Base-by-base conservation (phyloP, 345 rosid species). In the Eutrema heterophyllum region DNA sequence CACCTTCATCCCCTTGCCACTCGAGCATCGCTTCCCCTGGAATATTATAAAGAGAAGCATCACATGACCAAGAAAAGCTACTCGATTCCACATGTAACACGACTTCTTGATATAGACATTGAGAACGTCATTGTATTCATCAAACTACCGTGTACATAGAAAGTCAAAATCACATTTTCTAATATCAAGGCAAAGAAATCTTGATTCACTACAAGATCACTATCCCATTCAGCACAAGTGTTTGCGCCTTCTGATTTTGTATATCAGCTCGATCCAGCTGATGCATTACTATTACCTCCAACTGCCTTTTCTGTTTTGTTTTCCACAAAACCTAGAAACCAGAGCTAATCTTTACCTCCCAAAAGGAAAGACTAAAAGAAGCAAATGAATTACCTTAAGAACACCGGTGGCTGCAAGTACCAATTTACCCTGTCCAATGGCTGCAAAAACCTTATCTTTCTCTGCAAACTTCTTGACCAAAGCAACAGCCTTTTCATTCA, bases 361-460 rank as follows among this genome's bases (percentile, higher is more conserved):
- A n/a, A n/a, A n/a, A n/a, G n/a, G n/a, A n/a, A 45, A 32, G 13
- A 26, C 35, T 39, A 29, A 13, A 45, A 63, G 15, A 54, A 32
- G 5, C 6, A 18, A 43, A 72, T 40, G 55, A 5, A 33, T 65
- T 48, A 81, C 87, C 87, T 81, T 76, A 13, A 85, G 77, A 56
- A 72, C 32, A 43, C 80, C 78, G 21, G 83, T 80, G 66, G 84
- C 82, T 51, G 84, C 84, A 24, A 85, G 75, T 2, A 82, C 72
- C 88, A 80, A 82, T 67, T 76, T 66, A 14, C 88, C 88, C 69
- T 82, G 81, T 30, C 84, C 88, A 51, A 85, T 54, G 5, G 84
- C 83, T 26, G 83, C 88, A 71, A 83, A 74, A 27, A 83, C 33
- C 70, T 78, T 85, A 60, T 74, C 76, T 58, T 82, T 80, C 50